Evolutionary conservation across 371 early-diverging fungal species (phyloP).

Genomic region (Haplosporangium sp.): DNA sequence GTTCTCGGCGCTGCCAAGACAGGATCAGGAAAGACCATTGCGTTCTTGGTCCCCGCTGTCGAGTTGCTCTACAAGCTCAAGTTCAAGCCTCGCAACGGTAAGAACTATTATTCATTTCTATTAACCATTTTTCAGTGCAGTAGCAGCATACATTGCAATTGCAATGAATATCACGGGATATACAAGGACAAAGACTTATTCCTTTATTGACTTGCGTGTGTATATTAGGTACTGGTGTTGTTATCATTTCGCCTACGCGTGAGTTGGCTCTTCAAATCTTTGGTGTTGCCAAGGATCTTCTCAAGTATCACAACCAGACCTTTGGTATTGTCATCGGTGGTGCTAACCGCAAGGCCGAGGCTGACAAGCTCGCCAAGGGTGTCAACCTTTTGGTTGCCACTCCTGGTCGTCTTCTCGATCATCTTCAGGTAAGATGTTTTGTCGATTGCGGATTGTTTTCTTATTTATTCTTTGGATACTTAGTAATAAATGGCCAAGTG

Average conservation of each 20-base stretch:
- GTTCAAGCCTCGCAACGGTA: conserved; percentile 95
- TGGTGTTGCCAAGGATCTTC: conserved; percentile 95
- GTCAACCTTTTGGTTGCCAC: conserved; percentile 97
- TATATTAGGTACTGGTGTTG: conserved; percentile 83
- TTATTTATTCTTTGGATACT: neutral
- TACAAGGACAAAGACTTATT: neutral
- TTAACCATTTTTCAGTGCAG: neutral
- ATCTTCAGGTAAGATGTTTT: conserved; percentile 71
- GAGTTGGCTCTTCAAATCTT: conserved; percentile 99
- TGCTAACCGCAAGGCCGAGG: conserved; percentile 95
- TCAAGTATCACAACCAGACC: conserved; percentile 93
- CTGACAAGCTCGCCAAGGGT: conserved; percentile 92
- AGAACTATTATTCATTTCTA: conserved; percentile 21
- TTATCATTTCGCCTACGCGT: conserved; percentile 99
- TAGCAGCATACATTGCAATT: neutral
- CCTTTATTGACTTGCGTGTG: conserved; percentile 6
- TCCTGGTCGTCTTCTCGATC: conserved; percentile 98
- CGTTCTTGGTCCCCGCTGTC: conserved; percentile 97
- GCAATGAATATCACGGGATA: neutral
- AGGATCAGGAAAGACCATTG: conserved; percentile 98
- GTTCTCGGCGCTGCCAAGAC: conserved; percentile 99
- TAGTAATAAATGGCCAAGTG: neutral
- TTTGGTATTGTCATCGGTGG: conserved; percentile 98
- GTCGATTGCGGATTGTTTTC: neutral
- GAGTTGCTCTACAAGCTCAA: conserved; percentile 84